phyloP scores from a whole-genome alignment of 148 eudicot genomes.

The Tetragonia tetragonoides region DNA sequence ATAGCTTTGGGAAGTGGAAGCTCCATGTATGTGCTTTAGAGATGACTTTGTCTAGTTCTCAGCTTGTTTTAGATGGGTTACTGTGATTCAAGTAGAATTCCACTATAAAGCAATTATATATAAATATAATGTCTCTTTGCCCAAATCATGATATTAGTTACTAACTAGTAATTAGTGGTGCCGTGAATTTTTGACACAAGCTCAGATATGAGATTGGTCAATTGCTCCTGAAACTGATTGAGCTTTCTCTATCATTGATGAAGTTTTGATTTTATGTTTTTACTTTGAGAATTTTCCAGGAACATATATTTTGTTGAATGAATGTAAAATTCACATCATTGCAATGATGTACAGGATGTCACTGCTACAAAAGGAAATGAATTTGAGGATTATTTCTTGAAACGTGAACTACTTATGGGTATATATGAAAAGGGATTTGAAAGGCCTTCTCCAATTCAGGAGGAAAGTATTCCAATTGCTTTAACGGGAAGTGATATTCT shows the following conservation, averaged over 20 bases:
- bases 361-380: constrained; percentile 95
- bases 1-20: neutral
- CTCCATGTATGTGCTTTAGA: neutral
- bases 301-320: neutral
- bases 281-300: neutral
- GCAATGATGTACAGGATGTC: constrained; percentile 58
- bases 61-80: constrained; percentile 1
- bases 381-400: constrained; percentile 82
- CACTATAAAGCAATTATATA: neutral
- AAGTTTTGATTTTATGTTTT: neutral
- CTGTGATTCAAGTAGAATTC: neutral
- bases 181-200: neutral
- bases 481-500: constrained; percentile 87
- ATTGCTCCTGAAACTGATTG: neutral
- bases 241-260: neutral
- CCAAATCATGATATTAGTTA: neutral
- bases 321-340: constrained; percentile 7
- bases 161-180: neutral
- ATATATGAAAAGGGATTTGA: constrained; percentile 89
- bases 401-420: constrained; percentile 87
- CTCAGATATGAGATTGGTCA: neutral
- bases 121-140: neutral
- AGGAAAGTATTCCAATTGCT: constrained; percentile 93
- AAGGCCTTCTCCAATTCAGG: constrained; percentile 87
- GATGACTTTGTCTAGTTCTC: neutral